Percentiles rank a stretch among this genome's conserved stretches.
phyloP scores from a whole-genome alignment of 306 rosid species.

The Dryas drummondii region DNA sequence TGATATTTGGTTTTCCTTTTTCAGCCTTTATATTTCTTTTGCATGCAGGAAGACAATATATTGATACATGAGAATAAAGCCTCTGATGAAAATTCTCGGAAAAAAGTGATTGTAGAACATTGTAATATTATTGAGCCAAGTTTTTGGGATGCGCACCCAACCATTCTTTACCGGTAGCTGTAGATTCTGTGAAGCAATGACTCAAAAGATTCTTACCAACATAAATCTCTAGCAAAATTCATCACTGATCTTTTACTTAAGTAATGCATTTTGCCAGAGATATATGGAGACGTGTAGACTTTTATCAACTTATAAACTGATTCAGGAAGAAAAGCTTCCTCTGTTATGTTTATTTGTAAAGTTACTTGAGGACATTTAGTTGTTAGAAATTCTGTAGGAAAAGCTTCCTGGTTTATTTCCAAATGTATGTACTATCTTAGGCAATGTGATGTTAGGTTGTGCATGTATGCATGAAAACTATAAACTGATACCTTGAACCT shows the following conservation, averaged over 20 bases:
- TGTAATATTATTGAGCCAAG: constrained; percentile 55
- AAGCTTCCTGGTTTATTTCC: neutral
- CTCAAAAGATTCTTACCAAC: neutral
- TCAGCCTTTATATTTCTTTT: neutral
- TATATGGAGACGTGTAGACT: neutral
- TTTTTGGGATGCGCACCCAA: constrained; percentile 62
- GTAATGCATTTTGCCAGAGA: neutral
- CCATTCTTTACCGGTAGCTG: constrained; percentile 41
- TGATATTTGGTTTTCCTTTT: neutral
- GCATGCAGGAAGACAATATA: constrained; percentile 28
- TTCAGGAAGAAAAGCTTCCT: neutral
- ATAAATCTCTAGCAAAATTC: neutral
- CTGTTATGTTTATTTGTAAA: neutral
- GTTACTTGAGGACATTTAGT: neutral
- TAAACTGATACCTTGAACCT: neutral
- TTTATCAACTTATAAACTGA: neutral
- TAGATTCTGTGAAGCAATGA: constrained; percentile 1
- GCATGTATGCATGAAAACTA: neutral
- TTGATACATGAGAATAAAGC: constrained; percentile 29
- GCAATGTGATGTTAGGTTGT: neutral
- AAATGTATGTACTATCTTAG: neutral
- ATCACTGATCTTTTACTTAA: neutral
- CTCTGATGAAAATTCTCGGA: constrained; percentile 28
- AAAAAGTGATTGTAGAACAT: constrained; percentile 42
- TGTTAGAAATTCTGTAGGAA: neutral